Conservation (phyloP, 805 yeast genomes). For the Metschnikowia cerradonensis region DNA sequence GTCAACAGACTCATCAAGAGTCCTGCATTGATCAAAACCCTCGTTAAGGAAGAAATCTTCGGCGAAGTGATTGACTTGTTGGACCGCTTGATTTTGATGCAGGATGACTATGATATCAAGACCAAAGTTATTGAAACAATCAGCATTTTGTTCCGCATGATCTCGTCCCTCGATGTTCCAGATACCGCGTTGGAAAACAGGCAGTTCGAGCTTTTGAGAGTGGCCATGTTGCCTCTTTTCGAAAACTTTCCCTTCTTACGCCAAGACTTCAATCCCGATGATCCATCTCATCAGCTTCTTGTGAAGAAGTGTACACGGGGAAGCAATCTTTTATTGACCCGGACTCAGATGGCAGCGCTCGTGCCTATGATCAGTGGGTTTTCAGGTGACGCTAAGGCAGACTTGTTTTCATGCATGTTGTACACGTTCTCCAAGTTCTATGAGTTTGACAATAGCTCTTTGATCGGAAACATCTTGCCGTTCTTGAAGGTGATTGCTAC, state of each 20-base stretch:
- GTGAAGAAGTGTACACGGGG: conserved; percentile 30
- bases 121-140: conserved; percentile 43
- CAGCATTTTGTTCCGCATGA: conserved; percentile 27
- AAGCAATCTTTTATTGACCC: conserved; percentile 41
- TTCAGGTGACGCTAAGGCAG: conserved; percentile 60
- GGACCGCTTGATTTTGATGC: conserved; percentile 65
- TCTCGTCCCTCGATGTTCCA: conserved; percentile 25
- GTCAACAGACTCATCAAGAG: conserved; percentile 50
- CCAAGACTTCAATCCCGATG: conserved; percentile 36
- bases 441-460: conserved; percentile 38
- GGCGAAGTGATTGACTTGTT: conserved; percentile 72
- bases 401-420: conserved; percentile 66
- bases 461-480: conserved; percentile 47
- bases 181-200: conserved; percentile 17
- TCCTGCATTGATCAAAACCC: conserved; percentile 50
- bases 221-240: conserved; percentile 61
- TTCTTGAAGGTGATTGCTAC: conserved; percentile 32
- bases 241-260: conserved; percentile 57
- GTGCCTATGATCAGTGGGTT: conserved; percentile 62
- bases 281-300: conserved; percentile 22
- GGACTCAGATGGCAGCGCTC: conserved; percentile 47
- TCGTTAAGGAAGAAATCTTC: conserved; percentile 66
- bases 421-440: conserved; percentile 57
- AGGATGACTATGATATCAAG: conserved; percentile 58
- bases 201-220: conserved; percentile 67